Evolutionary conservation across 1,139 yeast species (phyloP).

Genomic region (Kodamaea arcana): DNA sequence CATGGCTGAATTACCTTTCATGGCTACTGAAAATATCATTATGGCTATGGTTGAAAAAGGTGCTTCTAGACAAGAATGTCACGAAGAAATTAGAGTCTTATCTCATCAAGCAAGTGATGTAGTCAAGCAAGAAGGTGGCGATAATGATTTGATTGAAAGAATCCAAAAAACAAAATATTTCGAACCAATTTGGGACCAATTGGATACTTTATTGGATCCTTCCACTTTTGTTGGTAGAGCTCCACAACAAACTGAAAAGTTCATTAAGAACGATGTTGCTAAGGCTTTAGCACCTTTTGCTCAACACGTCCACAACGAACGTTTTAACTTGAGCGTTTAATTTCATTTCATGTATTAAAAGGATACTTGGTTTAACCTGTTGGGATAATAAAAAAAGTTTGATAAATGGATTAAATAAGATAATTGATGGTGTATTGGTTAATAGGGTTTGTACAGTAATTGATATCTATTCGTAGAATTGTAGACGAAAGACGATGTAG

Average conservation of each 20-base stretch:
- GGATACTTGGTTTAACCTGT: not conserved
- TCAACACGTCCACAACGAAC: conserved; percentile 55
- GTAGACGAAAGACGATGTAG: too few species aligned
- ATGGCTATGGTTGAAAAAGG: conserved; percentile 99
- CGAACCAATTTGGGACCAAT: conserved; percentile 81
- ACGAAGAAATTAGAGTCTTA: conserved; percentile 93
- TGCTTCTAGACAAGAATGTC: conserved; percentile 97
- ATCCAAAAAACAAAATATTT: conserved; percentile 76
- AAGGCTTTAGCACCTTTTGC: conserved; percentile 73
- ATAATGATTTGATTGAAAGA: conserved; percentile 92
- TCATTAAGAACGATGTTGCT: conserved; percentile 78
- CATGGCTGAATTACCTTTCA: conserved; percentile 91
- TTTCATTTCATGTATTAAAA: not conserved
- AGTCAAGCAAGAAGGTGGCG: conserved; percentile 98
- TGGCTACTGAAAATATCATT: conserved; percentile 98
- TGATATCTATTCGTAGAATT: too few species aligned
- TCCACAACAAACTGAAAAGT: conserved; percentile 95
- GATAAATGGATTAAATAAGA: too few species aligned
- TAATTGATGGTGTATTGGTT: too few species aligned
- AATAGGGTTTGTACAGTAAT: too few species aligned
- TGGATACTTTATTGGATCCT: conserved; percentile 81
- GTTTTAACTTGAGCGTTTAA: conserved; percentile 49
- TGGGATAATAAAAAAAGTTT: too few species aligned
- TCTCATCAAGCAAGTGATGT: conserved; percentile 97
- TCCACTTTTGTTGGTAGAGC: conserved; percentile 97